Evolutionary conservation across 768 basidiomycete species (phyloP), one percentile per base, ranked within the genome.

Genomic region (Lentinula aciculospora): DNA sequence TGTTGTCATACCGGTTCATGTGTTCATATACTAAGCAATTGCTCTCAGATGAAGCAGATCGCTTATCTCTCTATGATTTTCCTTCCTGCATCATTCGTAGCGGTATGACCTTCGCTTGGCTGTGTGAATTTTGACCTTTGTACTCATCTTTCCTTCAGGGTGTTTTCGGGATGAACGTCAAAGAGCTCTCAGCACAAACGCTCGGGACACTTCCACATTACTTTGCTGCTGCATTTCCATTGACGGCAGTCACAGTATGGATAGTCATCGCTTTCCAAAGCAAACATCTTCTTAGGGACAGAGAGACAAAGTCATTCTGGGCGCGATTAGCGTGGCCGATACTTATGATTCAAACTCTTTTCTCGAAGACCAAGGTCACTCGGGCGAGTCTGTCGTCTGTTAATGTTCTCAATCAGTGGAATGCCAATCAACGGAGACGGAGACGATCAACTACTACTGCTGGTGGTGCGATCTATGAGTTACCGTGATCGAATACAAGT

Each of bases 51-150:
- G 79, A 80, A 77, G 56, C 79, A 85, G 67, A 79, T 85, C 45
- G 78, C 83, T 0, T 85, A 84, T 62, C 70, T 86, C 9, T 80
- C 81, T 1, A 84, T 85, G 82, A 62, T 82, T 19, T 85, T 84
- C 67, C 69, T 85, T 3, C 84, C 84, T 2, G 80, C 81, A 0
- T 78, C 79, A 10, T 81, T 85, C 55, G 69, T 72, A 23, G 75
- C 81, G 57, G 79, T 80, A 64, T 17, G 37, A 4, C 27, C 21
- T 27, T 12, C 27, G 25, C 7, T 31, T 40, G n/a, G n/a, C 29
- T 15, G 5, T 3, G 10, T 28, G 25, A 29, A 17, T 29, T 42
- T 21, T 32, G n/a, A n/a, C n/a, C n/a, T 23, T 40, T 46, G 28
- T 53, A 12, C 13, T 27, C 39, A 48, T 27, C 3, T 7, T 48